Conservation (phyloP, 176 grass and related monocot species). For the Elaeis guineensis region DNA sequence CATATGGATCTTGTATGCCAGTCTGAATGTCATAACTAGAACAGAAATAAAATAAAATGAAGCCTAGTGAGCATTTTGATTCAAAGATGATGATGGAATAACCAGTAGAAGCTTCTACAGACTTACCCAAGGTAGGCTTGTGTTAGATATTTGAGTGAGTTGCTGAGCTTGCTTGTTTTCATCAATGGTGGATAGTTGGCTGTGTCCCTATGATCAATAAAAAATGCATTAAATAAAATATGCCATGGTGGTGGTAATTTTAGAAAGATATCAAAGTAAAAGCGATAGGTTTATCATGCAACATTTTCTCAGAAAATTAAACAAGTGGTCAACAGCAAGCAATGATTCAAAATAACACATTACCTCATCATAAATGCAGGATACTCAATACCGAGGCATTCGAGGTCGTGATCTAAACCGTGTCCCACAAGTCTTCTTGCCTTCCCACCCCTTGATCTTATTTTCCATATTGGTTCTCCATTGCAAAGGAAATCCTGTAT, state of each 20-base stretch:
- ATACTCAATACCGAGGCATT: constrained; percentile 69
- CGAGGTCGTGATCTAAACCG: constrained; percentile 60
- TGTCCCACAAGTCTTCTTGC: constrained; percentile 68
- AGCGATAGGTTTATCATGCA: too few species aligned
- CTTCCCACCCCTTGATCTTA: neutral
- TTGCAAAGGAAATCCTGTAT: constrained; percentile 74
- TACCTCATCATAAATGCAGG: constrained; percentile 70
- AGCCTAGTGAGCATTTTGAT: too few species aligned
- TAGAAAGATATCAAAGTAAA: too few species aligned
- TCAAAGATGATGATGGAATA: neutral
- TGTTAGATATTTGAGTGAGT: constrained; percentile 74
- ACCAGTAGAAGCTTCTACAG: neutral
- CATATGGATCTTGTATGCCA: constrained; percentile 66
- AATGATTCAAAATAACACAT: neutral
- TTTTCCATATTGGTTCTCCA: constrained; percentile 8
- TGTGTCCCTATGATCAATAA: constrained; percentile 40
- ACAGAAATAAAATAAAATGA: too few species aligned
- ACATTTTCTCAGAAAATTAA: too few species aligned
- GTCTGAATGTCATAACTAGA: constrained; percentile 66
- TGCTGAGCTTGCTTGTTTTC: constrained; percentile 96
- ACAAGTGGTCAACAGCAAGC: too few species aligned
- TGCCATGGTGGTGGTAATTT: too few species aligned
- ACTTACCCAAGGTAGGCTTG: constrained; percentile 87
- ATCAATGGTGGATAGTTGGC: constrained; percentile 77
- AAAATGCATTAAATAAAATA: too few species aligned